phyloP scores from a whole-genome alignment of 2,329 filamentous ascomycete species.

The Conoideocrella luteorostrata region DNA sequence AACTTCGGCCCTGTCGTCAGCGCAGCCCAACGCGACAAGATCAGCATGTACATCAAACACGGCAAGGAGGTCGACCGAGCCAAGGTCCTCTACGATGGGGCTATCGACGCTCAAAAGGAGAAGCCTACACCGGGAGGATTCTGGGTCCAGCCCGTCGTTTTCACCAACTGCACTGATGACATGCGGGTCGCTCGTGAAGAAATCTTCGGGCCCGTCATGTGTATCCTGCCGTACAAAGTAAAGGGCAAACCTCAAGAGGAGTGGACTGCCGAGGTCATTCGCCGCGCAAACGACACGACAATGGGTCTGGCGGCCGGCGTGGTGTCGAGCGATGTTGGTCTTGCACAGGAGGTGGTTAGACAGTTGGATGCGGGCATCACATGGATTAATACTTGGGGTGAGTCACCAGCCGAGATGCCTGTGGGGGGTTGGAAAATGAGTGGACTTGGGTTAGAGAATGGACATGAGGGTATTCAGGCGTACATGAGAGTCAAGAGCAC shows the following conservation, averaged over 20 bases:
- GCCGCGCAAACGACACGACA: conserved; percentile 68
- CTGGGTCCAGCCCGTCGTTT: conserved; percentile 80
- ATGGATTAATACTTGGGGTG: conserved; percentile 93
- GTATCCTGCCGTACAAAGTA: conserved; percentile 66
- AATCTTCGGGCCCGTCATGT: conserved; percentile 86
- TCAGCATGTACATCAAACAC: conserved; percentile 67
- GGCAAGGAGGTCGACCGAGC: conserved; percentile 69
- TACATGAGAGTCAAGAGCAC: conserved; percentile 88
- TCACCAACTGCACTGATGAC: conserved; percentile 75
- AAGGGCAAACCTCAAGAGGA: conserved; percentile 20
- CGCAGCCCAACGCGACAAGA: conserved; percentile 67
- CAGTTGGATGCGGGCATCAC: conserved; percentile 78
- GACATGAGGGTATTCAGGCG: conserved; percentile 67
- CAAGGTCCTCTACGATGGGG: conserved; percentile 65
- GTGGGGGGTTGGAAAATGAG: conserved; percentile 91
- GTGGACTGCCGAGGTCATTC: conserved; percentile 60
- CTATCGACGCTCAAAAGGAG: conserved; percentile 43
- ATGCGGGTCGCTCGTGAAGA: conserved; percentile 79
- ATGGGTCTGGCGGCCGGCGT: conserved; percentile 80
- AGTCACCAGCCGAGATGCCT: conserved; percentile 84
- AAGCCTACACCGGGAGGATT: conserved; percentile 57
- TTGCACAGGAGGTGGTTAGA: conserved; percentile 65
- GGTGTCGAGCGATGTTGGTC: conserved; percentile 68
- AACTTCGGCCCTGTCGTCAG: conserved; percentile 85
- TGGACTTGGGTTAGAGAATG: conserved; percentile 83